Base-by-base conservation (phyloP, 2,329 filamentous ascomycete species). In the Chaetomium sp. region DNA sequence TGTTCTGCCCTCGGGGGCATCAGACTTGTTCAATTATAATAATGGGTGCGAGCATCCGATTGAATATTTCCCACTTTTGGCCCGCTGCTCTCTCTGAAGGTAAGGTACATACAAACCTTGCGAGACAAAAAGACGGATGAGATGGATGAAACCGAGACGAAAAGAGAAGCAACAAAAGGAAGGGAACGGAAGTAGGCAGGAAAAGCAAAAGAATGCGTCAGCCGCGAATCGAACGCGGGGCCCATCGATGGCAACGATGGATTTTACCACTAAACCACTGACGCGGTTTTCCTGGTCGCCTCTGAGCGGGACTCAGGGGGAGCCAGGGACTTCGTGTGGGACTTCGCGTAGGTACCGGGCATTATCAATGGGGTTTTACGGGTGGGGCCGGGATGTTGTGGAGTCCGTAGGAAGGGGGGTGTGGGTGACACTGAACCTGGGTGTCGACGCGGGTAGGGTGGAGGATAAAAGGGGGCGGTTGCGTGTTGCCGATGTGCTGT, bases 241-340 rank as follows among this genome's bases (percentile, higher is more conserved):
- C 79, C 78, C 79, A 79, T 81, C 79, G 78, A 81, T 81, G 79
- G 79, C 79, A 81, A 81, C 79, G 79, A 81, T 79, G 78, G 78
- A 81, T 81, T 81, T 80, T 81, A 81, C 79, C 79, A 80, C 78
- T 81, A 81, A 81, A 81, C 79, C 79, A 81, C 78, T 79, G 73
- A 67, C 65, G 68, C 68, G 45, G 45, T 19, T 51, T 51, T 29
- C 6, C 7, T 25, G 23, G 19, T 31, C 50, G 4, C 45, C 45
- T 21, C 45, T 7, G n/a, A 49, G 23, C 25, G 50, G 27, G 29
- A 27, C 50, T 53, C 27, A 12, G 25, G 7, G 16, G 23, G 25
- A 16, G 50, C 27, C 16, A 16, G 13, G 50, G 49, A 29, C 2
- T 12, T 27, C 13, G 50, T n/a, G 50, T 53, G 45, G 45, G 21